Base-by-base conservation (phyloP, 768 basidiomycete genomes). In the Candolleomyces aberdarensis region DNA sequence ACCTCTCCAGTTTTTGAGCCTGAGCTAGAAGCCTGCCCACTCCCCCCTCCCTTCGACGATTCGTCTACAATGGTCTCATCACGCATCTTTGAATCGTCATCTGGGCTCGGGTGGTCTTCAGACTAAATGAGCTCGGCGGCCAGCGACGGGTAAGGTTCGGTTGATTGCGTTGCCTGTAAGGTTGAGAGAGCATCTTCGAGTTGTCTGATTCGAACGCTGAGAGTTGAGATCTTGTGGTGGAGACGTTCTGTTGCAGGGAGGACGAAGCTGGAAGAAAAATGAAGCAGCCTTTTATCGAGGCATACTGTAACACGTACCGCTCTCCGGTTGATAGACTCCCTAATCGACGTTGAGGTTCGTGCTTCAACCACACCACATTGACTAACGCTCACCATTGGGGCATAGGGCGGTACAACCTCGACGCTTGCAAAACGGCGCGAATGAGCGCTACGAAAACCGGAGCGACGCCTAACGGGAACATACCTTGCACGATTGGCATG, bases 401-500 rank as follows among this genome's bases (percentile, higher is more conserved):
- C 89, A 91, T 20, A 91, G 68, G 1, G 86, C 79, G 39, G 83
- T 83, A 67, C 89, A 90, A 26, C 88, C 87, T 66, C 89, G 74
- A 65, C 88, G 74, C 83, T 88, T 20, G 9, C 5, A 17, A 17
- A 9, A 44, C 3, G 48, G 20, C 32, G 48, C 44, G 40, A 29
- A 8, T 19, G 20, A 14, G 46, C 19, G 1, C 13, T 19, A n/a
- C 17, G 44, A 20, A 3, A 36, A 5, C 36, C 6, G 6, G 36
- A 36, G 36, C 36, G 6, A 36, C 0, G 4, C 29, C 26, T 19
- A 39, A 36, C 17, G 22, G 56, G 56, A 39, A 71, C 76, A 46
- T 69, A 85, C 87, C 77, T 85, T 83, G 70, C 89, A 90, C 0
- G 88, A 88, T 69, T 88, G 86, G 69, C 89, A 91, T 10, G 89